These are phyloP conservation scores for Sclerotinia glacialis DNA, from an alignment of 2,329 filamentous ascomycete species.

Conservation along the genomic window DNA sequence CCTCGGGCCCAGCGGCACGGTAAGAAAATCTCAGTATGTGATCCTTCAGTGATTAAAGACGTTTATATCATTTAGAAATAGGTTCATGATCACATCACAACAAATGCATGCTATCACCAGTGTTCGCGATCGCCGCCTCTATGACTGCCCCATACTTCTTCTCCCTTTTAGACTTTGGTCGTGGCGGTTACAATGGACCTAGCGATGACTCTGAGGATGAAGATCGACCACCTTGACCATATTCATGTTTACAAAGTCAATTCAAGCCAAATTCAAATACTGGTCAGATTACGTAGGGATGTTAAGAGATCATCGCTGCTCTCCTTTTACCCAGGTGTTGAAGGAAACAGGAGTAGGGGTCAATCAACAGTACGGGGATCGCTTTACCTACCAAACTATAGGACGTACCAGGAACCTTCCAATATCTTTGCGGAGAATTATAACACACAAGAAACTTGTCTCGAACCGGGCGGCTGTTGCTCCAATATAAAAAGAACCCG, in stretches of 20 bases:
- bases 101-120: too few species aligned
- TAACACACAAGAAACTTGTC: background rate
- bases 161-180: background rate
- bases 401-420: background rate
- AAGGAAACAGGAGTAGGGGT: background rate
- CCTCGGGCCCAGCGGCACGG: background rate
- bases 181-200: conserved; percentile 4
- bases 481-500: background rate
- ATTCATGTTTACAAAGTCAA: background rate
- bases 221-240: background rate
- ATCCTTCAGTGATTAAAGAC: background rate
- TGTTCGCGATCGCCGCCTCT: background rate
- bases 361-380: background rate
- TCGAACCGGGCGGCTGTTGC: too few species aligned
- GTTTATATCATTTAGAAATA: background rate
- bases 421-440: background rate
- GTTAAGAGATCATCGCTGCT: background rate
- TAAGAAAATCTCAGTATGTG: background rate
- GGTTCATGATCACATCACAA: background rate
- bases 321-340: background rate
- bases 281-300: background rate
- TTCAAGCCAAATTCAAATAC: too few species aligned
- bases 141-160: background rate
- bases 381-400: background rate
- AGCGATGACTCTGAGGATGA: conserved; percentile 2